These are phyloP conservation scores for Eimeria falciformis DNA, from an alignment of 169 alveolate species.

Conservation along the genomic window DNA sequence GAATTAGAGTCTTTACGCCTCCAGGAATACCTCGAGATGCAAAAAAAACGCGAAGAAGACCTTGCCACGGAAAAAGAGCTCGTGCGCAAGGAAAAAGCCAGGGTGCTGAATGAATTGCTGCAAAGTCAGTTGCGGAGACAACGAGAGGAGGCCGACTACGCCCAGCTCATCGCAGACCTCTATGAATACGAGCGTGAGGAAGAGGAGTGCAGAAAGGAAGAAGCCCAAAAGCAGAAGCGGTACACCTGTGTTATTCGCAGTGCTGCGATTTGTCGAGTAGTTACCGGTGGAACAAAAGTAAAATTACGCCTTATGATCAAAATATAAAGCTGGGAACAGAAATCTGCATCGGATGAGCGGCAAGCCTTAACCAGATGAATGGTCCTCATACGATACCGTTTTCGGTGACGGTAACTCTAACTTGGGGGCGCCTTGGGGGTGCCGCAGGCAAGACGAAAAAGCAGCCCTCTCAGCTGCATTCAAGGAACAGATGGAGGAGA, in stretches of 20 bases:
- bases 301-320: too few species aligned
- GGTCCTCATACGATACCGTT: too few species aligned
- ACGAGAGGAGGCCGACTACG: constrained; percentile 64
- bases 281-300: too few species aligned
- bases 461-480: constrained; percentile 64
- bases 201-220: constrained; percentile 72
- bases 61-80: constrained; percentile 47
- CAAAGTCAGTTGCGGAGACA: constrained; percentile 55
- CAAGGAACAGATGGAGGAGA: constrained; percentile 81
- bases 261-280: too few species aligned
- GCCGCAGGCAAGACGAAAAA: constrained; percentile 60
- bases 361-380: too few species aligned
- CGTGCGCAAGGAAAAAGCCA: constrained; percentile 48
- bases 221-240: constrained; percentile 56
- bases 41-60: constrained; percentile 49
- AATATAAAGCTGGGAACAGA: too few species aligned
- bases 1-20: too few species aligned
- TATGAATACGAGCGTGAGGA: constrained; percentile 74
- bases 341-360: too few species aligned
- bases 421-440: too few species aligned
- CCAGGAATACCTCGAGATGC: constrained; percentile 67
- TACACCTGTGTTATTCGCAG: background rate
- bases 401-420: too few species aligned
- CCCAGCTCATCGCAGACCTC: constrained; percentile 64
- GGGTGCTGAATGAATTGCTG: constrained; percentile 61